Conservation (phyloP, 2,329 filamentous ascomycete genomes). For the Phialophora verrucosa region DNA sequence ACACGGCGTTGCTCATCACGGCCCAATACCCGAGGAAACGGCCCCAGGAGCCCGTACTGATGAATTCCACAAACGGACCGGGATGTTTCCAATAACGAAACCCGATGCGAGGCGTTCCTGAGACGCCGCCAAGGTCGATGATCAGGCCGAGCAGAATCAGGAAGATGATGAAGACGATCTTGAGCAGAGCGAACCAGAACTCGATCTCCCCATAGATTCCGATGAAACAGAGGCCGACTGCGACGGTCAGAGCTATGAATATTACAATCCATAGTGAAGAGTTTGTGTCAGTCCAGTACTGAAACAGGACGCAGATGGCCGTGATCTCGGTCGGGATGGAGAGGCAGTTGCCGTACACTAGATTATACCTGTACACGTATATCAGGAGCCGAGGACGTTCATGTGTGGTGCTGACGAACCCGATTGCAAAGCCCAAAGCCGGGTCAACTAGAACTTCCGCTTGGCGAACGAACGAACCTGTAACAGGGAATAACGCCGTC, state of each 20-base stretch:
- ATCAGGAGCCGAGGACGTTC: not conserved
- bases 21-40: constrained; percentile 67
- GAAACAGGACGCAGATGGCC: constrained; percentile 66
- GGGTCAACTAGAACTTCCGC: constrained; percentile 60
- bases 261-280: constrained; percentile 51
- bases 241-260: constrained; percentile 47
- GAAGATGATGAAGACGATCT: constrained; percentile 66
- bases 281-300: constrained; percentile 66
- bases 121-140: constrained; percentile 67
- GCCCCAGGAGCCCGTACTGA: constrained; percentile 63
- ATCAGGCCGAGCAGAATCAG: constrained; percentile 61
- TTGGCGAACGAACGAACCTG: constrained; percentile 58
- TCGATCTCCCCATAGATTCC: constrained; percentile 59
- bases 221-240: constrained; percentile 46
- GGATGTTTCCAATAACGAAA: constrained; percentile 74
- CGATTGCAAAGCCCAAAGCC: constrained; percentile 55
- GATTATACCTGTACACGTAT: constrained; percentile 27
- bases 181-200: constrained; percentile 59
- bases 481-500: constrained; percentile 58
- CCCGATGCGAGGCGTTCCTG: constrained; percentile 64
- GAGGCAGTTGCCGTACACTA: constrained; percentile 60
- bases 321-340: constrained; percentile 66
- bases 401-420: constrained; percentile 39
- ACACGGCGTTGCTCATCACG: constrained; percentile 49
- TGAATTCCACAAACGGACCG: constrained; percentile 70